These are phyloP conservation scores for Debaryomycetaceae sp. DNA, from an alignment of 1,139 yeast species.

Conservation along the genomic window DNA sequence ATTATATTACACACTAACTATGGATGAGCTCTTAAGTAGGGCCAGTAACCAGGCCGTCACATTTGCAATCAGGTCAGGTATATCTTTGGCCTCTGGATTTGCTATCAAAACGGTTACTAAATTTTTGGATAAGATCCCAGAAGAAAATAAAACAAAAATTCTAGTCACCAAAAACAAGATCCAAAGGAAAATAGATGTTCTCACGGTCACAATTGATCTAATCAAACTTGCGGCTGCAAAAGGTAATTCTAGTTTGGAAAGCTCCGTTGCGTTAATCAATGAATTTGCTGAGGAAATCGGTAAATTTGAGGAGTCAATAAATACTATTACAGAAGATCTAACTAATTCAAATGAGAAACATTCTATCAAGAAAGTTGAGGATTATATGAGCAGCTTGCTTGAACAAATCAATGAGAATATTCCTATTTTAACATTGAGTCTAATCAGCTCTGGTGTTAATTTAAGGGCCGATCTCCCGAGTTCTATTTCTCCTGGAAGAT, in stretches of 20 bases:
- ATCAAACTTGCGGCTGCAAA: slow-evolving; percentile 67
- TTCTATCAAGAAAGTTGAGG: slow-evolving; percentile 47
- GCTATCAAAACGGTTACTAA: slow-evolving; percentile 65
- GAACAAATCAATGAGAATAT: slow-evolving; percentile 63
- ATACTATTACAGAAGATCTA: slow-evolving; percentile 23
- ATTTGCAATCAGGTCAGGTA: slow-evolving; percentile 76
- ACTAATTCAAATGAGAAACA: slow-evolving; percentile 33
- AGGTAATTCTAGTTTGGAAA: slow-evolving; percentile 63
- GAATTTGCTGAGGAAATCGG: slow-evolving; percentile 60
- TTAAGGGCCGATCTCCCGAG: slow-evolving; percentile 50
- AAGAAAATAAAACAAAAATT: slow-evolving; percentile 46
- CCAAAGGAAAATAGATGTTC: slow-evolving; percentile 58
- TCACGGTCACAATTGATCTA: slow-evolving; percentile 68
- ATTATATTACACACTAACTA: slow-evolving; percentile 8
- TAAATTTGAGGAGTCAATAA: slow-evolving; percentile 52
- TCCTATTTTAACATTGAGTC: slow-evolving; percentile 64
- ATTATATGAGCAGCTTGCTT: slow-evolving; percentile 46
- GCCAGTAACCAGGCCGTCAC: slow-evolving; percentile 81
- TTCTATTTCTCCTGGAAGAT: slow-evolving; percentile 61
- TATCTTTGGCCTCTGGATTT: slow-evolving; percentile 71
- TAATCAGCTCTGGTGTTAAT: slow-evolving; percentile 70
- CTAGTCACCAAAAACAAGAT: slow-evolving; percentile 43
- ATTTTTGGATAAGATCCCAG: slow-evolving; percentile 61
- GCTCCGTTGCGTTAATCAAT: slow-evolving; percentile 54
- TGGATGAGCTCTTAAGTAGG: slow-evolving; percentile 47